Conservation (phyloP, 768 basidiomycete genomes). For the Paxillus involutus region DNA sequence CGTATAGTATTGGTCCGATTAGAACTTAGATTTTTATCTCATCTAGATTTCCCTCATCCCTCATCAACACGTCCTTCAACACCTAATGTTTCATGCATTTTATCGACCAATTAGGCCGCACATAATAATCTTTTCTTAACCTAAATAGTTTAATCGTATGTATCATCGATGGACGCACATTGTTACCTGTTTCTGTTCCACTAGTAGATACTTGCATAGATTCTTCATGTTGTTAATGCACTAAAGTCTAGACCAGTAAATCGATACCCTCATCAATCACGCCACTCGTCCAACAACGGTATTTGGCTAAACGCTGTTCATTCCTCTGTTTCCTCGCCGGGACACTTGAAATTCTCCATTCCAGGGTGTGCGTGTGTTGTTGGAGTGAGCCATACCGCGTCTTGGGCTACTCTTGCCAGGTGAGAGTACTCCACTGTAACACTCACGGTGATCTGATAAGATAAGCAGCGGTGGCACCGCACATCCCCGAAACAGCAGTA, state of each 20-base stretch:
- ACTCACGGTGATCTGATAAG: constrained; percentile 19
- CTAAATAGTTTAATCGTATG: no score
- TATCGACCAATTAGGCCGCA: no score
- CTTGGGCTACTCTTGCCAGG: background rate
- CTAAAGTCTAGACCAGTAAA: background rate
- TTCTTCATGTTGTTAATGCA: background rate
- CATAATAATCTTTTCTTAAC: background rate
- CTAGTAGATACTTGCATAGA: background rate
- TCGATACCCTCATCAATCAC: no score
- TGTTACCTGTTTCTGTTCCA: background rate
- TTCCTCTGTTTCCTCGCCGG: no score
- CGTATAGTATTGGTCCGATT: background rate
- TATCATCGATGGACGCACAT: background rate
- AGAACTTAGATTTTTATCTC: constrained; percentile 7
- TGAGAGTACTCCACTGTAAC: background rate
- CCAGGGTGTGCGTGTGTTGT: no score
- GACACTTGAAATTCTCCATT: no score
- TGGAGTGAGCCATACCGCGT: background rate
- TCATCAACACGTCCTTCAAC: no score
- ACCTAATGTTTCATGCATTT: no score
- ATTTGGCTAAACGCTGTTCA: no score
- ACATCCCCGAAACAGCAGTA: background rate
- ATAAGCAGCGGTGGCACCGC: background rate
- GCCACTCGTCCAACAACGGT: no score
- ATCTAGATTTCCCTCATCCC: background rate